Conservation (phyloP, 2,329 filamentous ascomycete species). For the Colletotrichum aenigma region DNA sequence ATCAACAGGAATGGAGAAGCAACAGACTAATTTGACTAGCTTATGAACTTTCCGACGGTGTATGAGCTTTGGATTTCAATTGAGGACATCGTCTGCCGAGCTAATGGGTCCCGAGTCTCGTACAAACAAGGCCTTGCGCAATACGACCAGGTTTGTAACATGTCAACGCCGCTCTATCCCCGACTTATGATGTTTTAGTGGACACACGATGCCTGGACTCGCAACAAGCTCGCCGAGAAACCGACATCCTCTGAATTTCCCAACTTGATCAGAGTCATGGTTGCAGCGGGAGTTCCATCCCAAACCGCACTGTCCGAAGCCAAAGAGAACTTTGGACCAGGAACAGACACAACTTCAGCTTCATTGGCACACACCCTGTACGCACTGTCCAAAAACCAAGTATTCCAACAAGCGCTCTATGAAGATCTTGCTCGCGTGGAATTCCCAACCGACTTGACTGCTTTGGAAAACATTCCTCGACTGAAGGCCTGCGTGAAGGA, state of each 20-base stretch:
- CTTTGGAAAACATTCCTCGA: slow-evolving; percentile 24
- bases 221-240: neutral
- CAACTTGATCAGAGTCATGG: slow-evolving; percentile 26
- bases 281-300: slow-evolving; percentile 21
- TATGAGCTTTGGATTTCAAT: neutral
- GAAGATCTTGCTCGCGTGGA: slow-evolving; percentile 20
- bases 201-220: neutral
- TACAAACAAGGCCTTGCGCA: neutral
- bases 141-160: neutral
- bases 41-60: neutral
- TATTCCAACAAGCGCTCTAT: slow-evolving; percentile 27
- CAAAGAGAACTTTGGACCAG: slow-evolving; percentile 32
- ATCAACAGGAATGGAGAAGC: neutral
- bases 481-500: slow-evolving; percentile 29
- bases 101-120: neutral
- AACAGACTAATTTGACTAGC: neutral
- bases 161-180: neutral
- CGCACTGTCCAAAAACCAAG: slow-evolving; percentile 27
- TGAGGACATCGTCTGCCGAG: neutral
- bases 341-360: slow-evolving; percentile 34
- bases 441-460: slow-evolving; percentile 27
- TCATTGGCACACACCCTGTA: slow-evolving; percentile 33
- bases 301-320: slow-evolving; percentile 31
- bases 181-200: neutral
- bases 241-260: neutral